Percentiles rank a stretch among this genome's conserved stretches.
phyloP scores from a whole-genome alignment of 306 rosid genomes.

The Vigna radiata region DNA sequence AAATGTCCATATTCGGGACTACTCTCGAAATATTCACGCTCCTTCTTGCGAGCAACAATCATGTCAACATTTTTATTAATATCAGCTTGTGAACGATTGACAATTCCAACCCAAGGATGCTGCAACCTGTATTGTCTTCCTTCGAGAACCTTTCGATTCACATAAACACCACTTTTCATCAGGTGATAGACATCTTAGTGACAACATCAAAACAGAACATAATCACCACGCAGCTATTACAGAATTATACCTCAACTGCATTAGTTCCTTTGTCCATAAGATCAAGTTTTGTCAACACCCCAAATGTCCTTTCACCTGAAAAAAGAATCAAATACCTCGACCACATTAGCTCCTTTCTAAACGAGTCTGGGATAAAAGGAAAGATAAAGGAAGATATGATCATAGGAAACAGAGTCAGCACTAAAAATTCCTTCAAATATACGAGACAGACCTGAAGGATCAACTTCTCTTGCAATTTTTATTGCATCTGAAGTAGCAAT shows the following conservation, averaged over 20 bases:
- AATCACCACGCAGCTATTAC: conserved; percentile 11
- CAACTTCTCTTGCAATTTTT: conserved; percentile 92
- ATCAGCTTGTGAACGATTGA: conserved; percentile 73
- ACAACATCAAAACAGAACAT: conserved; percentile 28
- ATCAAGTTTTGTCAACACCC: conserved; percentile 94
- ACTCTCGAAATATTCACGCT: conserved; percentile 84
- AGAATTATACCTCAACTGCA: conserved; percentile 68
- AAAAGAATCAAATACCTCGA: conserved; percentile 16
- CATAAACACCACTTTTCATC: conserved; percentile 30
- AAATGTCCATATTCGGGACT: conserved; percentile 96
- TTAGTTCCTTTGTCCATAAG: conserved; percentile 69
- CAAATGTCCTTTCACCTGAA: conserved; percentile 95
- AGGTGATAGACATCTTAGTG: conserved; percentile 8
- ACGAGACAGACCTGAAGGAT: conserved; percentile 71
- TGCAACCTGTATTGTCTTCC: conserved; percentile 86
- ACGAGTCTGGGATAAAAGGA: conserved; percentile 1
- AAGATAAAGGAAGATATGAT: conserved; percentile 9
- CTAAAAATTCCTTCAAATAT: conserved; percentile 26
- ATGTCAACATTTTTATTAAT: conserved; percentile 79
- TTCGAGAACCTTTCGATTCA: conserved; percentile 74
- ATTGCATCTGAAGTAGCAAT: conserved; percentile 97
- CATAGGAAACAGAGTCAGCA: conserved; percentile 7
- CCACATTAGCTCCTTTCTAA: not conserved
- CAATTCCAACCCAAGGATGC: conserved; percentile 97
- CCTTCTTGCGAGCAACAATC: conserved; percentile 88